Conservation (phyloP, 2,329 filamentous ascomycete species). For the Cordyceps farinosa region DNA sequence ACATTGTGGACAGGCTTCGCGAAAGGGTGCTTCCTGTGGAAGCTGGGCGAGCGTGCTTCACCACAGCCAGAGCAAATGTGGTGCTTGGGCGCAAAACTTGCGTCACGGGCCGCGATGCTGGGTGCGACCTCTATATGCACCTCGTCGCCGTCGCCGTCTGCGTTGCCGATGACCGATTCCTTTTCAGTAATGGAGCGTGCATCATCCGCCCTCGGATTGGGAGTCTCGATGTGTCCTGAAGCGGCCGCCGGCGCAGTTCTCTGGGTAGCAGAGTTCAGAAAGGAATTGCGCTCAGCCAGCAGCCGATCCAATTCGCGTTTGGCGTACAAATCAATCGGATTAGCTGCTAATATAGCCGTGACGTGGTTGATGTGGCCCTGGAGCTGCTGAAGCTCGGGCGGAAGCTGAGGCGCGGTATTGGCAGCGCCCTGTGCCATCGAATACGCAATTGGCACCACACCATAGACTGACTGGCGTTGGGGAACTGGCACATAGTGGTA, state of each 20-base stretch:
- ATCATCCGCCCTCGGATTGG: not conserved
- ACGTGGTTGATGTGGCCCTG: conserved; percentile 1
- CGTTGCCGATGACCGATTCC: not conserved
- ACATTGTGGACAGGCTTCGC: conserved; percentile 31
- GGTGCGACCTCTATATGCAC: not conserved
- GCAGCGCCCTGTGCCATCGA: not conserved
- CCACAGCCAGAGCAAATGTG: conserved; percentile 39
- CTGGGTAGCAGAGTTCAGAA: conserved; percentile 8
- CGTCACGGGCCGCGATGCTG: not conserved
- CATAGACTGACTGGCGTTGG: not conserved
- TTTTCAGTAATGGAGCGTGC: not conserved
- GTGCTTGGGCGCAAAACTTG: not conserved
- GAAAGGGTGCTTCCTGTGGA: conserved; percentile 34
- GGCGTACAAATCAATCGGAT: not conserved
- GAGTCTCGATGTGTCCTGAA: not conserved
- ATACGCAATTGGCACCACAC: not conserved
- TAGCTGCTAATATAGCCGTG: not conserved
- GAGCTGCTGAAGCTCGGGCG: not conserved
- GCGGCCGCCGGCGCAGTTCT: conserved; percentile 16
- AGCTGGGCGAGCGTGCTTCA: conserved; percentile 31
- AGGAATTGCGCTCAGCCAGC: not conserved
- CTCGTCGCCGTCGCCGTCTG: not conserved
- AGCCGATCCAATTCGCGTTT: not conserved
- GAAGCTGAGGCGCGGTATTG: not conserved
- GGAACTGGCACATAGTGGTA: not conserved